Base-by-base conservation (phyloP, 192 early-diverging fungal genomes). In the Martensiomyces pterosporus region DNA sequence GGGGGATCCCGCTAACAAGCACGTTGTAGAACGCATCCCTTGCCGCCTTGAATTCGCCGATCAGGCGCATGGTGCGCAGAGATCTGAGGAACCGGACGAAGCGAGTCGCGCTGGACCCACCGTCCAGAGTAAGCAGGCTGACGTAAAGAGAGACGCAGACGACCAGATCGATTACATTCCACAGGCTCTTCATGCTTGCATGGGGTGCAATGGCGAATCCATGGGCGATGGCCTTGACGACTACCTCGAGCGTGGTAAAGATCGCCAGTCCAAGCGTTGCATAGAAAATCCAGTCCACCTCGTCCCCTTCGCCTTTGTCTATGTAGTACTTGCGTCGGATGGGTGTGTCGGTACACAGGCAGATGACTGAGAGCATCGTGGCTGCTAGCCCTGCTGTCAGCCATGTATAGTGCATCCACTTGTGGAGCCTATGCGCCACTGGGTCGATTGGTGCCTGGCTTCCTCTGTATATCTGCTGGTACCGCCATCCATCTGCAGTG, bases 111-210 rank as follows among this genome's bases (percentile, higher is more conserved):
- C 75, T 69, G 3, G 57, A 71, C 0, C 75, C 55, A 18, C 53
- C 34, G 3, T 54, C 53, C 24, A 76, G 40, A 5, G 41, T 57
- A 41, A 65, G 62, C 21, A 68, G 56, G 4, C 73, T 75, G 23
- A 79, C 61, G 39, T 77, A 81, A 9, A 83, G 42, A 1, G 81
- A 76, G 2, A 76, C 40, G 1, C 79, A 58, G 3, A 83, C 81
- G 51, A 83, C 78, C 15, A 83, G 66, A 61, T 83, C 81, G 26
- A 81, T 55, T n/a, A 66, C 24, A 39, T 83, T 83, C 81, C 81
- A 83, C 1, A 72, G 62, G 25, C 72, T 69, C 17, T 66, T 44
- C 37, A 83, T 26, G 42, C 79, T 79, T 9, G 81, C 81, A 43
- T 83, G 79, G 0, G 81, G 81, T 6, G 81, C 79, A n/a, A 81